Percentiles rank a stretch among this genome's conserved stretches.
Conservation (phyloP, 2,329 filamentous ascomycete species). For the Penicillium sp. region DNA sequence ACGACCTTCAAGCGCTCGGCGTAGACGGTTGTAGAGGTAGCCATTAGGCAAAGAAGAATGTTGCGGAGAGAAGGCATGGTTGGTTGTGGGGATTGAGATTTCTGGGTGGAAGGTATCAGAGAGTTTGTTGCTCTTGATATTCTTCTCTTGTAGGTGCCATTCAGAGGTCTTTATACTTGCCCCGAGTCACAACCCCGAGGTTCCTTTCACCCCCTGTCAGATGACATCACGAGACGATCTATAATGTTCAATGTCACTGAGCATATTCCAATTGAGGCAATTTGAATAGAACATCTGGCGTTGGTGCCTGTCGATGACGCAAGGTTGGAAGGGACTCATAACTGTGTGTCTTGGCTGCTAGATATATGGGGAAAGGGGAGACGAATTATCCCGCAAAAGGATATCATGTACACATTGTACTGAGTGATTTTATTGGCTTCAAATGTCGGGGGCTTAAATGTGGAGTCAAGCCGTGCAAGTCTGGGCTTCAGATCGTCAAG, state of each 20-base stretch:
- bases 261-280: too few relatives aligned
- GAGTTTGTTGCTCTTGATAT: neutral
- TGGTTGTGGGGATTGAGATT: neutral
- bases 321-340: neutral
- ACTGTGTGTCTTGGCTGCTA: too few relatives aligned
- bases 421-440: neutral
- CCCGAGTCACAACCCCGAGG: too few relatives aligned
- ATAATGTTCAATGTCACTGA: too few relatives aligned
- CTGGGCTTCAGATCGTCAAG: neutral
- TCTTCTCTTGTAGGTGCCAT: neutral
- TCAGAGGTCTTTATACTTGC: neutral
- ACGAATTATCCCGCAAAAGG: too few relatives aligned
- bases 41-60: constrained; percentile 11
- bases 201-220: too few relatives aligned
- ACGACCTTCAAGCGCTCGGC: constrained; percentile 18
- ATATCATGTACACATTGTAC: too few relatives aligned
- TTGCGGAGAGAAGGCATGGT: constrained; percentile 13
- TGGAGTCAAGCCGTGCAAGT: neutral
- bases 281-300: neutral
- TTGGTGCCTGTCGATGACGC: neutral
- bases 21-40: constrained; percentile 9
- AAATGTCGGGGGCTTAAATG: neutral
- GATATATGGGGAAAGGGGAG: too few relatives aligned
- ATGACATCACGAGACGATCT: too few relatives aligned
- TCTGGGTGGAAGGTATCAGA: neutral